Evolutionary conservation across 768 basidiomycete species (phyloP).

Genomic region (Tylopilus sp.): DNA sequence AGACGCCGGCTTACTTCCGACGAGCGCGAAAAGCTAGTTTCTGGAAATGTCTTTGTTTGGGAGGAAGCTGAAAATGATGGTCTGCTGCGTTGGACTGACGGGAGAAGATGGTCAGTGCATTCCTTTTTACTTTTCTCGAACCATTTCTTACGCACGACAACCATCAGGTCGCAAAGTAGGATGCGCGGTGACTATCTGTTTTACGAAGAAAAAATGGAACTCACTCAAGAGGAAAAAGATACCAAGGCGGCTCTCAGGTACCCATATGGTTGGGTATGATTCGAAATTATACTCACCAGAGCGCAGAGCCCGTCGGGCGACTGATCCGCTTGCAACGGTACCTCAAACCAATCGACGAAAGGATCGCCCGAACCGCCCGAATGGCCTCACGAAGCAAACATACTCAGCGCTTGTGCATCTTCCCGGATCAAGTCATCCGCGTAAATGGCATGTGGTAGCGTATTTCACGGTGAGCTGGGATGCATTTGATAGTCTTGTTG

Average conservation of each 20-base stretch:
- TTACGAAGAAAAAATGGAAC: constrained; percentile 81
- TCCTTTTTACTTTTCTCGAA: not conserved
- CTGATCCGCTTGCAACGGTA: constrained; percentile 56
- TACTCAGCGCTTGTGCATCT: constrained; percentile 74
- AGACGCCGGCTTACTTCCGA: constrained; percentile 64
- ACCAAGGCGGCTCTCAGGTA: constrained; percentile 77
- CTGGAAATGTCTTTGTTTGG: constrained; percentile 83
- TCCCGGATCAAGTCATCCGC: constrained; percentile 51
- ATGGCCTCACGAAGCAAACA: constrained; percentile 84
- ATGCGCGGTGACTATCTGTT: constrained; percentile 83
- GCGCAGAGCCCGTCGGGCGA: constrained; percentile 52
- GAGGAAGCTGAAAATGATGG: constrained; percentile 77
- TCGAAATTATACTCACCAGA: constrained; percentile 5
- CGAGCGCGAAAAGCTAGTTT: constrained; percentile 65
- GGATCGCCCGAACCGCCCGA: constrained; percentile 72
- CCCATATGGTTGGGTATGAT: constrained; percentile 12
- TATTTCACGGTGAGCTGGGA: constrained; percentile 64
- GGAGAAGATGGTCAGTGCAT: constrained; percentile 60
- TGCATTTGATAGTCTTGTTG: not conserved
- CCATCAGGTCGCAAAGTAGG: constrained; percentile 72
- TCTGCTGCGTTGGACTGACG: constrained; percentile 74
- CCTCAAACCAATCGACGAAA: constrained; percentile 66
- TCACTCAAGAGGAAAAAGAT: constrained; percentile 74
- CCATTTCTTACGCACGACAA: constrained; percentile 1
- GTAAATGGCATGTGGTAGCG: constrained; percentile 83